Base-by-base conservation (phyloP, 2,329 filamentous ascomycete species). In the Tolypocladium paradoxum region DNA sequence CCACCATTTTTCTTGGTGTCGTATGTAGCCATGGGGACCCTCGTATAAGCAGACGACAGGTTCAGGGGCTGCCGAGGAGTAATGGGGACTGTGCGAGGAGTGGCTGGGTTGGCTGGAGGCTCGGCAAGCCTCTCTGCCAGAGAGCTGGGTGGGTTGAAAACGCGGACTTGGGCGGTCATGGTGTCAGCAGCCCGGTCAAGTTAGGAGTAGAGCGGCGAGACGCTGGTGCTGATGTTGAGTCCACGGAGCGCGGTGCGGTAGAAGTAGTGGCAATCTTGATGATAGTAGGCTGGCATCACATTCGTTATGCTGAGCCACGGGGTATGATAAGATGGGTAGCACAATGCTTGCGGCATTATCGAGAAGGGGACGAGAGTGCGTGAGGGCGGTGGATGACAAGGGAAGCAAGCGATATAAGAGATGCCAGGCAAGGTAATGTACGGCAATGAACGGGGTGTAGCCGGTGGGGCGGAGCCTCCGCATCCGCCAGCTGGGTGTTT, bases 231-330 rank as follows among this genome's bases (percentile, higher is more conserved):
- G 63, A 95, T 84, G 66, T 87, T 92, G 62, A 95, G 76, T 67
- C 90, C 85, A 76, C 88, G 88, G 73, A 95, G 75, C 67, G 88
- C 87, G 70, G 85, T 95, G 76, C 88, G 88, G 76, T 88, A 93
- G 74, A 95, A 95, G 74, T 95, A 95, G 69, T 95, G 89, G 65
- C 88, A 95, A 71, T 95, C 87, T 77, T 93, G 85, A 54, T 88
- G 76, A 71, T 77, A 95, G 70, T 89, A 92, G 63, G 78, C 71
- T 76, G 87, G 87, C 88, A 95, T 95, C 75, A 78, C 76, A 78
- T 71, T 73, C 60, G 67, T 33, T 31, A 14, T 16, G 3, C 49
- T 43, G 36, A 50, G 27, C 22, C 27, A 20, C 27, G 11, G 16
- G 43, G 27, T 9, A 29, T 45, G 16, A 4, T 8, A n/a, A 45